Evolutionary conservation across 768 basidiomycete genomes (phyloP), one percentile per base, ranked within the genome.

Genomic region (Boletus sp.): DNA sequence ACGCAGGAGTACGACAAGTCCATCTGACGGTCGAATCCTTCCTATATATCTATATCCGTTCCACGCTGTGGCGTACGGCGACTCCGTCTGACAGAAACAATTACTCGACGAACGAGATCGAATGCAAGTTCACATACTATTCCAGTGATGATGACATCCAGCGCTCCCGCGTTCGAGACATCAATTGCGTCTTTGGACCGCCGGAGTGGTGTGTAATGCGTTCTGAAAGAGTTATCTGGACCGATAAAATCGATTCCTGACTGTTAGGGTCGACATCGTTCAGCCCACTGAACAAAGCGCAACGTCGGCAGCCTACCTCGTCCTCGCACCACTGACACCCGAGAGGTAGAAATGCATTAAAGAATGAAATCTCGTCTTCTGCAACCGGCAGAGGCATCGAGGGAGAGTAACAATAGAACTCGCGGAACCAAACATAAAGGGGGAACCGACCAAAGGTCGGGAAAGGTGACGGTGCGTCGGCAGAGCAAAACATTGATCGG

Each of bases 1-100:
- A 50, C 80, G 77, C 27, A 76, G 58, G 33, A 87, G 66, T 4
- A 79, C 75, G 29, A 85, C 70, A 37, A 86, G 70, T 14, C 86
- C 86, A 66, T 88, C 86, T 37, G 73, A 72, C 8, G 80, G 68
- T 30, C 86, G 73, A 14, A 87, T 71, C 30, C 84, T 79, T 35
- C 86, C 86, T 39, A 80, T 65, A 47, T 86, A 72, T 45, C 69
- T 75, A 52, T 78, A 81, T 4, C 72, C 75, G 2, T 82, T 83
- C 86, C 85, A 88, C 2, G 81, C 80, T 19, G 70, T 66, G 23
- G 75, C 72, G 55, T 79, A 74, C 17, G 66, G 69, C 35, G 72
- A 71, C 50, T 80, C 80, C 7, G 79, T 79, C 82, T 83, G 60
- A 30, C 27, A 39, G 13, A 27, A 23, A 34, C 6, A 45, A 43